Evolutionary conservation across 164 flowering plant species (phyloP).

Genomic region (Vitis labrusca): DNA sequence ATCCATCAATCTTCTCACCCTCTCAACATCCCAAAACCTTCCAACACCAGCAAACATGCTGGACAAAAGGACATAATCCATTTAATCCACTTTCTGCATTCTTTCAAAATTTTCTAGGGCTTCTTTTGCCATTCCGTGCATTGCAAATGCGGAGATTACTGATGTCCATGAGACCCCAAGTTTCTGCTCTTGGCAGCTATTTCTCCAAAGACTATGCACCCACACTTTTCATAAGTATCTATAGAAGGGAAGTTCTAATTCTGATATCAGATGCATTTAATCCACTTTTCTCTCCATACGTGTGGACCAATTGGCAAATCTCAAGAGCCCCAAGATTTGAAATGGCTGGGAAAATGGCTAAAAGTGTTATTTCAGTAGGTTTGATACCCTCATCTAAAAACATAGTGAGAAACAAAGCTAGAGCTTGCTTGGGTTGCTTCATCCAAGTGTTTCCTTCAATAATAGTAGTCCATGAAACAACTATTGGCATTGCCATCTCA

Average conservation of each 20-base stretch:
- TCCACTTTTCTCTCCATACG: slow-evolving; percentile 49
- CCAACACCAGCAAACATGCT: slow-evolving; percentile 54
- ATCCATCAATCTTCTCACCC: slow-evolving; percentile 48
- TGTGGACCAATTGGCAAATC: slow-evolving; percentile 42
- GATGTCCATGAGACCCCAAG: slow-evolving; percentile 51
- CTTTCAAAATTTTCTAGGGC: slow-evolving; percentile 34
- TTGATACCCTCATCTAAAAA: slow-evolving; percentile 25
- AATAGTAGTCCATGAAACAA: slow-evolving; percentile 60
- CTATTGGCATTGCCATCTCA: slow-evolving; percentile 45
- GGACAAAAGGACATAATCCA: slow-evolving; percentile 52
- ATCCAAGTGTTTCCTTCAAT: slow-evolving; percentile 53
- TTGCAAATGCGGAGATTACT: slow-evolving; percentile 46
- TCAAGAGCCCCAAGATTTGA: slow-evolving; percentile 35
- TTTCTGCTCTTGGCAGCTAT: slow-evolving; percentile 24
- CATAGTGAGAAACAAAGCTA: slow-evolving; percentile 48
- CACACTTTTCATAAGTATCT: slow-evolving; percentile 44
- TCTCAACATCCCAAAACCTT: slow-evolving; percentile 51
- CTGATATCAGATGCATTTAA: slow-evolving; percentile 37
- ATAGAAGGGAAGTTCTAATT: slow-evolving; percentile 31
- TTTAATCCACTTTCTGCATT: slow-evolving; percentile 30
- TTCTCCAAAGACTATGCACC: slow-evolving; percentile 39
- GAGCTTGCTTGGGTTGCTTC: slow-evolving; percentile 36
- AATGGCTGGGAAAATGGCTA: slow-evolving; percentile 56
- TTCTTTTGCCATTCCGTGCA: slow-evolving; percentile 55
- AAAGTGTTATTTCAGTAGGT: slow-evolving; percentile 50